A percentile compares a stretch with the other conserved stretches of the same genome.
phyloP scores from a whole-genome alignment of 1,284 basidiomycete species.

The Apiotrichum mycotoxinovorans region DNA sequence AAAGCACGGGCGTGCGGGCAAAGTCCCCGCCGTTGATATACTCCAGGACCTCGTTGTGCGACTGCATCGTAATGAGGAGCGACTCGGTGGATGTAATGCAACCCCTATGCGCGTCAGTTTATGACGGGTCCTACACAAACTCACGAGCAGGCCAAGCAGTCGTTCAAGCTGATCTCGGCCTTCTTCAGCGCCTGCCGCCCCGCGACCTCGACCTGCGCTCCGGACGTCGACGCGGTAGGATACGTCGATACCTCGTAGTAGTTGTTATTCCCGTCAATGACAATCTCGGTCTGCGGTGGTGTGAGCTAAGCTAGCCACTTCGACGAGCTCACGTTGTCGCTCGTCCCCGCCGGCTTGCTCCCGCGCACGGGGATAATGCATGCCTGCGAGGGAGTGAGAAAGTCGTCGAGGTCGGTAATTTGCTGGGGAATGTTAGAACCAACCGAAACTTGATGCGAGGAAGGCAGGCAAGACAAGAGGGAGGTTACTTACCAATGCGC shows the following conservation, averaged over 20 bases:
- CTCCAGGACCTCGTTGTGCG: slow-evolving; percentile 82
- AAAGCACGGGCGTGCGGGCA: slow-evolving; percentile 67
- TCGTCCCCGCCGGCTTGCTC: slow-evolving; percentile 24
- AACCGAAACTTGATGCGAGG: too few species aligned
- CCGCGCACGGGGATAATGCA: slow-evolving; percentile 88
- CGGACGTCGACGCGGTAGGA: slow-evolving; percentile 20
- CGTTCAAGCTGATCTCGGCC: slow-evolving; percentile 92
- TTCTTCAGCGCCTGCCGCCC: slow-evolving; percentile 68
- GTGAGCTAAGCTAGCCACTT: neutral
- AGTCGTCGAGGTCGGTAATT: slow-evolving; percentile 90
- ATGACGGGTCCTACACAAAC: slow-evolving; percentile 8
- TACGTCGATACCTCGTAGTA: slow-evolving; percentile 49
- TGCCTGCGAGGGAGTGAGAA: slow-evolving; percentile 92
- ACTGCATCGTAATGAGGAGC: slow-evolving; percentile 94
- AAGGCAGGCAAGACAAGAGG: neutral
- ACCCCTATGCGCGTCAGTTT: slow-evolving; percentile 58
- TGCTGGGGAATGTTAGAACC: slow-evolving; percentile 29
- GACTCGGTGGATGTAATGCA: slow-evolving; percentile 98
- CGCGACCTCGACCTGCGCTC: slow-evolving; percentile 8
- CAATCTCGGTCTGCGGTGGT: slow-evolving; percentile 78
- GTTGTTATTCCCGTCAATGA: slow-evolving; percentile 62
- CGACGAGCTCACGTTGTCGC: slow-evolving; percentile 3
- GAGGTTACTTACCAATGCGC: slow-evolving; percentile 64
- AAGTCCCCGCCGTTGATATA: slow-evolving; percentile 57
- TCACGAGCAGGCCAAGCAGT: slow-evolving; percentile 63